phyloP scores from a whole-genome alignment of 208 protist genomes.

The Wallacemonas sp. region DNA sequence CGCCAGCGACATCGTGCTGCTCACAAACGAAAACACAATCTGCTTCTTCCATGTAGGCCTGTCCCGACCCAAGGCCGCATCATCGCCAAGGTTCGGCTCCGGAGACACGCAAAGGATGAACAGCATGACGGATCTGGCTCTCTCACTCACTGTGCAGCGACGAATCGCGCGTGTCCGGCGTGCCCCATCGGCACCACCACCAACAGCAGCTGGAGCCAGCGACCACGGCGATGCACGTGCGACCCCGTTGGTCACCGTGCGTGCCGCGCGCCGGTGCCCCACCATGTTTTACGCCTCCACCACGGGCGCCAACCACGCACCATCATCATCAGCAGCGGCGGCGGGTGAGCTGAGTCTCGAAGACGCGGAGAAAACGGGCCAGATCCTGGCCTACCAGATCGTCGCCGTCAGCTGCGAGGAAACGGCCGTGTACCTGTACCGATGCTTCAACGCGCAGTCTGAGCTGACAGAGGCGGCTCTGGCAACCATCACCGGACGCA shows the following conservation, averaged over 20 bases:
- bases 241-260: slow-evolving; percentile 3
- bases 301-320: not conserved
- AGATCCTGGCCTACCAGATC: slow-evolving; percentile 17
- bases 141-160: slow-evolving; percentile 13
- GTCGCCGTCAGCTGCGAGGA: slow-evolving; percentile 39
- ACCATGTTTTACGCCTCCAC: slow-evolving; percentile 4
- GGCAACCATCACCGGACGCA: slow-evolving; percentile 6
- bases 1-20: slow-evolving; percentile 50
- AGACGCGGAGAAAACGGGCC: not conserved
- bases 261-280: slow-evolving; percentile 5
- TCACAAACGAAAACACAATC: slow-evolving; percentile 35
- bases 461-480: slow-evolving; percentile 4
- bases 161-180: not conserved
- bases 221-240: not conserved
- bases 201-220: too few relatives aligned
- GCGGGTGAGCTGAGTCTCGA: not conserved
- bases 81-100: not conserved
- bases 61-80: not conserved
- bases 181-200: too few relatives aligned
- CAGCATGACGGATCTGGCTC: slow-evolving; percentile 1
- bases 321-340: not conserved
- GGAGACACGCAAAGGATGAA: not conserved
- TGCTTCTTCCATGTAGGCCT: slow-evolving; percentile 26
- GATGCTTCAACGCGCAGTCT: slow-evolving; percentile 12
- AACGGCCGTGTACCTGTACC: slow-evolving; percentile 25